Evolutionary conservation across 306 rosid species (phyloP).

Genomic region (Coriaria nepalensis): DNA sequence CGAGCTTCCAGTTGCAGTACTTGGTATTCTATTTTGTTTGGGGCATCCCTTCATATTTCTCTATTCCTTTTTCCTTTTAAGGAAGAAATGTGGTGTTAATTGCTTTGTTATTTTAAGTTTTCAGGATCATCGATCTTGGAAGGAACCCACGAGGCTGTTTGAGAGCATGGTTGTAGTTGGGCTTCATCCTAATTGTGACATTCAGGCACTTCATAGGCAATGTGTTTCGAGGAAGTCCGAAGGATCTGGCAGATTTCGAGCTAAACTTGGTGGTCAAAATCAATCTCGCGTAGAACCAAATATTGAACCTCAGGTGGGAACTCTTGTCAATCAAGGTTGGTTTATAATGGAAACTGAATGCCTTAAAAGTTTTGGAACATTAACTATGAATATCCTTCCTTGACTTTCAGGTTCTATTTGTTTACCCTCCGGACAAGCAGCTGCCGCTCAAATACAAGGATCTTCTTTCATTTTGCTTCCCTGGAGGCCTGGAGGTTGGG

Average conservation of each 20-base stretch:
- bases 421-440: conserved; percentile 79
- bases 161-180: conserved; percentile 95
- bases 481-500: conserved; percentile 87
- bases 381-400: background rate
- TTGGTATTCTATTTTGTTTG: conserved; percentile 25
- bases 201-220: conserved; percentile 65
- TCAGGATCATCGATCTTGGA: conserved; percentile 81
- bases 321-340: conserved; percentile 8
- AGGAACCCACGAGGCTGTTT: conserved; percentile 74
- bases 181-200: conserved; percentile 85
- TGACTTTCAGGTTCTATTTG: conserved; percentile 61
- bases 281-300: conserved; percentile 70
- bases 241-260: conserved; percentile 52
- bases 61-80: background rate
- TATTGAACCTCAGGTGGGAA: conserved; percentile 78
- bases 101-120: conserved; percentile 22
- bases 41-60: background rate
- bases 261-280: conserved; percentile 49
- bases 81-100: conserved; percentile 1
- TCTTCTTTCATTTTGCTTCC: conserved; percentile 90
- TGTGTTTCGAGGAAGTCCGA: conserved; percentile 50
- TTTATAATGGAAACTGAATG: background rate
- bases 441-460: conserved; percentile 77
- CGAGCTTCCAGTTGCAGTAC: conserved; percentile 65
- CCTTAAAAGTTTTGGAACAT: background rate